phyloP scores from a whole-genome alignment of 2,329 filamentous ascomycete species.

The Claviceps digitariae region DNA sequence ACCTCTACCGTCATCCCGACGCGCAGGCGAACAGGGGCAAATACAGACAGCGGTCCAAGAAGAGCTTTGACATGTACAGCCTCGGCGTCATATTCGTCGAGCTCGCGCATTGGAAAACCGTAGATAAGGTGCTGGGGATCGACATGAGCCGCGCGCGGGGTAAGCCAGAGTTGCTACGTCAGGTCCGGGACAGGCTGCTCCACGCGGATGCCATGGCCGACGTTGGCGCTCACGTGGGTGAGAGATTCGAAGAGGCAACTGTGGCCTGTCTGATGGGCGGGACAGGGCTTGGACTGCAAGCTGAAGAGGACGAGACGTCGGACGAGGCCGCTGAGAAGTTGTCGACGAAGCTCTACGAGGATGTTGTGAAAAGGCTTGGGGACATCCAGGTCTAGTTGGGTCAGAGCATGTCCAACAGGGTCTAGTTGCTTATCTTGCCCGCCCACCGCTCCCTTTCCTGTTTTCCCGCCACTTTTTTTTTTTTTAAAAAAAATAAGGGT shows the following conservation, averaged over 20 bases:
- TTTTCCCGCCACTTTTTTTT: no score
- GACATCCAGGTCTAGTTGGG: slow-evolving; percentile 18
- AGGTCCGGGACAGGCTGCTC: slow-evolving; percentile 21
- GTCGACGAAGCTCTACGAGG: slow-evolving; percentile 27
- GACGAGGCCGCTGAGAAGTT: slow-evolving; percentile 25
- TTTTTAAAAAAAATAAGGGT: no score
- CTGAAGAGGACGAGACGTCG: slow-evolving; percentile 26
- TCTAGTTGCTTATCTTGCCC: no score
- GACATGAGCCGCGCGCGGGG: slow-evolving; percentile 20
- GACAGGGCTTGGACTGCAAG: slow-evolving; percentile 20
- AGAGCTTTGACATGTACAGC: slow-evolving; percentile 38
- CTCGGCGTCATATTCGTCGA: slow-evolving; percentile 39
- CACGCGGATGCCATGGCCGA: slow-evolving; percentile 16
- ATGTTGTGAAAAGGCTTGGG: slow-evolving; percentile 30
- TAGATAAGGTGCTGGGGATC: slow-evolving; percentile 29
- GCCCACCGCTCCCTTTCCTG: no score
- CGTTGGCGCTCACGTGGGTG: slow-evolving; percentile 25
- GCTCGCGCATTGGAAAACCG: slow-evolving; percentile 36
- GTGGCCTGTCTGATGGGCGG: slow-evolving; percentile 24
- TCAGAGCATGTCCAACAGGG: neutral
- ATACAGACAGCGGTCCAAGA: slow-evolving; percentile 26
- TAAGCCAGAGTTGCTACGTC: slow-evolving; percentile 23
- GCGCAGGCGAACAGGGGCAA: slow-evolving; percentile 23
- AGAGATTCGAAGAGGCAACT: slow-evolving; percentile 25
- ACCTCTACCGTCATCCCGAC: slow-evolving; percentile 36